These are phyloP conservation scores for Arachnopeziza araneosa DNA, from an alignment of 2,329 filamentous ascomycete genomes.

Conservation along the genomic window DNA sequence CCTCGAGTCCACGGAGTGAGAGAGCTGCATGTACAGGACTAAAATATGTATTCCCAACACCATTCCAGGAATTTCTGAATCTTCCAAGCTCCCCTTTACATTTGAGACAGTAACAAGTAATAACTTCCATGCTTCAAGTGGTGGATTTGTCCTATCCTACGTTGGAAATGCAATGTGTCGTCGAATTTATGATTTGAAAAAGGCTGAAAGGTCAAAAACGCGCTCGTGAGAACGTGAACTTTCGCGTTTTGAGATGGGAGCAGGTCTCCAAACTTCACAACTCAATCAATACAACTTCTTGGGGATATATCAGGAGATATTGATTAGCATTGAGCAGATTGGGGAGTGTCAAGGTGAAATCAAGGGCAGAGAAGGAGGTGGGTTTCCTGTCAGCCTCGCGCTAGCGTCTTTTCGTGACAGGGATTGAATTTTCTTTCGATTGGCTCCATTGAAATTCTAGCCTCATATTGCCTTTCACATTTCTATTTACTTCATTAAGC, in stretches of 20 bases:
- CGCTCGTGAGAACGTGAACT: background rate
- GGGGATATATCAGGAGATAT: background rate
- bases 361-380: background rate
- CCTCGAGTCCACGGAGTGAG: constrained; percentile 19
- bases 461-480: background rate
- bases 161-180: no score
- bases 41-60: constrained; percentile 29
- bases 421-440: background rate
- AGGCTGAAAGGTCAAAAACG: background rate
- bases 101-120: constrained; percentile 24
- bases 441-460: background rate
- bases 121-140: constrained; percentile 16
- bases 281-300: background rate
- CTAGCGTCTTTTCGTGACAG: background rate
- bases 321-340: background rate
- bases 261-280: background rate
- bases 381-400: constrained; percentile 2
- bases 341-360: background rate
- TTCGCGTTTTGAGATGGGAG: background rate
- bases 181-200: background rate
- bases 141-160: background rate
- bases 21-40: constrained; percentile 22
- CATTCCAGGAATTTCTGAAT: constrained; percentile 29
- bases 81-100: constrained; percentile 25
- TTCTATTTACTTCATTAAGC: background rate